Base-by-base conservation (phyloP, 83 land plant species). In the Picea abies region DNA sequence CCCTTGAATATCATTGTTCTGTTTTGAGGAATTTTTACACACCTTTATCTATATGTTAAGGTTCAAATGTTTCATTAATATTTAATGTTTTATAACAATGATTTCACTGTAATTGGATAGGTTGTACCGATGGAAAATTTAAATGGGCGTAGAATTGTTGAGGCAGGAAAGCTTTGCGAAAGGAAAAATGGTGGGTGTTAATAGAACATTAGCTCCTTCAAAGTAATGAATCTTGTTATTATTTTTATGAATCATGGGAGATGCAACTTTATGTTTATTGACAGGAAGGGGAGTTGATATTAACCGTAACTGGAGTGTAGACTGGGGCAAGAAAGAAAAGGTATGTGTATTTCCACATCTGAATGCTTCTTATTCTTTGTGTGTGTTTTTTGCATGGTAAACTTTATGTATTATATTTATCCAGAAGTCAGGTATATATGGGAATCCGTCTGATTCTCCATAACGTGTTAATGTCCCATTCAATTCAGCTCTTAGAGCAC, bases 261-360 rank as follows among this genome's bases (percentile, higher is more conserved):
- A 19, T 73, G 47, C 41, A 73, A 49, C 25, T 41, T 22, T 73
- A 72, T 73, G 25, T 41, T 73, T n/a, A 73, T 25, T 81, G 63
- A 69, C 90, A 96, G 98, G 99, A 61, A 85, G 99, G 78, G 99
- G 97, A 70, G 99, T 98, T 81, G 99, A 98, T 88, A 93, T 92
- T 78, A 98, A 98, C 80, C 89, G 99, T 61, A 98, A 98, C 81
- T 98, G 99, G 99, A 90, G 93, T 81, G 94, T 98, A 15, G 97
- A 96, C 75, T 98, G 99, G 99, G 99, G 99, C 65, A 93, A 93
- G 82, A 98, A 93, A 86, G 98, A 96, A 86, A 93, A 96, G 96
- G 97, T 96, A 77, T 26, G 84, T 16, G 25, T 16, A 71, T 80
- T 60, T 22, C 56, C 60, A 80, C 66, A 7, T 60, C 44, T 65